Percentiles rank a stretch among this genome's conserved stretches.
Conservation (phyloP, 805 yeast genomes). For the Saccharomycopsis amapae region DNA sequence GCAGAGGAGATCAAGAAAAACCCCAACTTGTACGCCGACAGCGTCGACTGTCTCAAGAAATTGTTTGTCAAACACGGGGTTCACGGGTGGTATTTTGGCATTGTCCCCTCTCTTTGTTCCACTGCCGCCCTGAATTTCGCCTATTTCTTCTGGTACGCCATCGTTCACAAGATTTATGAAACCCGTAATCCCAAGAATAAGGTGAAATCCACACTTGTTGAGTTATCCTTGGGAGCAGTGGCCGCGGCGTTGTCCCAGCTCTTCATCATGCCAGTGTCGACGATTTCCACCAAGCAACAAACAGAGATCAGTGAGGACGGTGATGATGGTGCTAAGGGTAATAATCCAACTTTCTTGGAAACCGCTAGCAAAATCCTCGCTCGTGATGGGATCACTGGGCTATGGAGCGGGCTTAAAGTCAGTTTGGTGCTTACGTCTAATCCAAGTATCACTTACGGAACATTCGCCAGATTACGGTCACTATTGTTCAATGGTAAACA, state of each 20-base stretch:
- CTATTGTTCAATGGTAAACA: slow-evolving; percentile 31
- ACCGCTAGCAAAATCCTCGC: slow-evolving; percentile 45
- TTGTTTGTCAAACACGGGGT: slow-evolving; percentile 56
- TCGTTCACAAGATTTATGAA: slow-evolving; percentile 53
- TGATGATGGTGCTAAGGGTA: slow-evolving; percentile 25
- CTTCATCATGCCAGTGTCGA: slow-evolving; percentile 75
- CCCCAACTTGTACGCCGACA: slow-evolving; percentile 40
- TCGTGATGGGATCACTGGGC: slow-evolving; percentile 61
- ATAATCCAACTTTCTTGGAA: slow-evolving; percentile 29
- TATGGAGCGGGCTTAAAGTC: slow-evolving; percentile 82
- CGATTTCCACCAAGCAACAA: slow-evolving; percentile 64
- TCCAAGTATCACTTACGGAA: slow-evolving; percentile 83
- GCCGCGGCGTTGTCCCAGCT: slow-evolving; percentile 81
- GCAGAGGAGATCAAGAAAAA: slow-evolving; percentile 23
- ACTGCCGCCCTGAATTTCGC: slow-evolving; percentile 74
- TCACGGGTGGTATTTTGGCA: slow-evolving; percentile 65
- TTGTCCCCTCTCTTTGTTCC: slow-evolving; percentile 58
- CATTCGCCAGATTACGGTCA: slow-evolving; percentile 60
- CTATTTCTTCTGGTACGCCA: slow-evolving; percentile 82
- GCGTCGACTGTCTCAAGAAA: slow-evolving; percentile 55
- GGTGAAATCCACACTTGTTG: slow-evolving; percentile 49
- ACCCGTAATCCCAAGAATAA: slow-evolving; percentile 32
- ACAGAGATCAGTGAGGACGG: slow-evolving; percentile 35
- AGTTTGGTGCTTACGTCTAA: slow-evolving; percentile 69
- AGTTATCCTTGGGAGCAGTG: slow-evolving; percentile 64